phyloP scores from a whole-genome alignment of 192 early-diverging fungal genomes.

The Spinellus fusiger region DNA sequence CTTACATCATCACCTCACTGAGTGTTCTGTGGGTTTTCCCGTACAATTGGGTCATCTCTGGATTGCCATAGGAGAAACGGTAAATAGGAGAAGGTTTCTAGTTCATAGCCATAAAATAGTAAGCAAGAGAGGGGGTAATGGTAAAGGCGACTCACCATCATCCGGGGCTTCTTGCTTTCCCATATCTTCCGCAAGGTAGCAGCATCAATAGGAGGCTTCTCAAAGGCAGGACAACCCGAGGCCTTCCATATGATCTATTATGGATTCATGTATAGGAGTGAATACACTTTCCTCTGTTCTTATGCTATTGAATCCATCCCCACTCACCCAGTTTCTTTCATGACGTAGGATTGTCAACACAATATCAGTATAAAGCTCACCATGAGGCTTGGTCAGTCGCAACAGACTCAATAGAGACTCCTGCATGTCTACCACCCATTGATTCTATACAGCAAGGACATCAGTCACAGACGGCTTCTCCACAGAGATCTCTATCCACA shows the following conservation, averaged over 20 bases:
- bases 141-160: conserved; percentile 1
- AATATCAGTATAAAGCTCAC: conserved; percentile 57
- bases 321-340: conserved; percentile 68
- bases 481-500: conserved; percentile 10
- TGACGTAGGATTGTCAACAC: conserved; percentile 61
- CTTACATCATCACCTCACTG: conserved; percentile 15
- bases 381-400: conserved; percentile 49
- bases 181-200: conserved; percentile 29
- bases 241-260: conserved; percentile 73
- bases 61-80: conserved; percentile 20
- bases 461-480: neutral
- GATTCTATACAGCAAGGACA: conserved; percentile 26
- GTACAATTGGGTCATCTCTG: conserved; percentile 20
- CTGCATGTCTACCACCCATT: conserved; percentile 49
- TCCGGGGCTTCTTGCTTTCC: conserved; percentile 2
- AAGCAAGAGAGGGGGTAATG: neutral
- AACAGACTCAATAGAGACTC: conserved; percentile 43
- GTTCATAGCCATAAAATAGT: neutral
- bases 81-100: conserved; percentile 9
- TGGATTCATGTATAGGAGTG: neutral
- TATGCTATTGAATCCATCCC: neutral
- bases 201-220: conserved; percentile 39
- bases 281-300: neutral
- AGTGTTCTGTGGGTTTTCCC: neutral
- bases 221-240: conserved; percentile 69